Percentiles rank a stretch among this genome's conserved stretches.
Conservation (phyloP, 73 alveolate genomes). For the Tetrahymena malaccensis region DNA sequence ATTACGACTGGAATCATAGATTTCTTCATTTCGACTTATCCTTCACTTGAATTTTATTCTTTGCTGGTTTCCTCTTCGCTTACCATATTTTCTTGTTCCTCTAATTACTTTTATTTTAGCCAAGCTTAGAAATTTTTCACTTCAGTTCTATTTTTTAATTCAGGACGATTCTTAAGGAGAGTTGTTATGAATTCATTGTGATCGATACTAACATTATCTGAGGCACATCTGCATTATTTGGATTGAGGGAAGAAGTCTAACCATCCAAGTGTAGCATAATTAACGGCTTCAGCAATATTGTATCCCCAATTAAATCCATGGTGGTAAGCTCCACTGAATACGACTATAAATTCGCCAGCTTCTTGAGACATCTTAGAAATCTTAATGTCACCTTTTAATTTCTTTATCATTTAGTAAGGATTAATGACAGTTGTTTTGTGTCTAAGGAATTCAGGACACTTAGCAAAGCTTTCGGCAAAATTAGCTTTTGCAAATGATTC, state of each 20-base stretch:
- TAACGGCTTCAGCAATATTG: slow-evolving; percentile 88
- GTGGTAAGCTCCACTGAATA: slow-evolving; percentile 68
- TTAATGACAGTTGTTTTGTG: slow-evolving; percentile 68
- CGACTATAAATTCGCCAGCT: slow-evolving; percentile 70
- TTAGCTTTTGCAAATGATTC: slow-evolving; percentile 47
- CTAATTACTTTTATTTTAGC: background rate
- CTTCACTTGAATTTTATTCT: background rate
- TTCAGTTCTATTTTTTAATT: background rate
- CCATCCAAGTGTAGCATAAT: slow-evolving; percentile 58
- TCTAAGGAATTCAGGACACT: slow-evolving; percentile 70
- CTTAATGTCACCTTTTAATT: slow-evolving; percentile 46
- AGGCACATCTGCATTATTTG: slow-evolving; percentile 25
- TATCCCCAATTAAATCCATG: slow-evolving; percentile 78
- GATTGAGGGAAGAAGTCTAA: slow-evolving; percentile 19
- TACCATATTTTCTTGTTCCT: background rate
- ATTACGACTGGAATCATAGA: background rate
- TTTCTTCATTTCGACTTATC: background rate
- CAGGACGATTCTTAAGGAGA: background rate
- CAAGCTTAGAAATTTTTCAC: background rate
- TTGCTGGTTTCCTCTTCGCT: background rate
- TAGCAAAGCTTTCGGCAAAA: slow-evolving; percentile 56
- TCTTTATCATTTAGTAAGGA: slow-evolving; percentile 47
- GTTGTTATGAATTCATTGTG: background rate
- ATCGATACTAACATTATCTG: slow-evolving; percentile 46
- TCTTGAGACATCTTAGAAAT: slow-evolving; percentile 50